Base-by-base conservation (phyloP, 192 early-diverging fungal species). In the Irineochytrium annulatum region DNA sequence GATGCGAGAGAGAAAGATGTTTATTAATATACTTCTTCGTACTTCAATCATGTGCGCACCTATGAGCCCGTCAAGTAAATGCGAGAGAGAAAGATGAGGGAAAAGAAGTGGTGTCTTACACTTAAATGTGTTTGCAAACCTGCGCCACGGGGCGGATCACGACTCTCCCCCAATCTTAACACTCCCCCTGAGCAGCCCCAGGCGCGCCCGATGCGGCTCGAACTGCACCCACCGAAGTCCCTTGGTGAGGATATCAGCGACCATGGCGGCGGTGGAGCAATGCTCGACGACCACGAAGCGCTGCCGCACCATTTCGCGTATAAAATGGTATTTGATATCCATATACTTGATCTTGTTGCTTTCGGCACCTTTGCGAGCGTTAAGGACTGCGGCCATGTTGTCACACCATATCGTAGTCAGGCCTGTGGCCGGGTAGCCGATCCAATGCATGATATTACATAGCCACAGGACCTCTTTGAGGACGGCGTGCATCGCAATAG, bases 381-480 rank as follows among this genome's bases (percentile, higher is more conserved):
- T 33, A 16, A 16, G 3, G 53, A 55, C 17, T 8, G 27, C 24
- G 13, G 11, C 30, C 31, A 11, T 3, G 31, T 55, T 55, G 31
- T 55, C 53, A 32, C 53, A 26, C 3, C 24, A 27, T 17, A 55
- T 13, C 22, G 24, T 29, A 20, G 22, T 27, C 4, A 31, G 53
- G 4, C 27, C 24, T 22, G 19, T 3, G 11, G 13, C 17, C 3
- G 26, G 26, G 32, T 39, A 41, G 8, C 37, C 55, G 34, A 57
- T 27, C n/a, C 39, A 34, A 11, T 3, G 22, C 3, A 3, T 11
- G 31, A 57, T 34, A 27, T 39, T 34, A 16, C 59, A 17, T 13
- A 54, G 26, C 59, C 59, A 60, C 16, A 51, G 49, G 28, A 30
- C 30, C 16, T 60, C 43, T 30, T 46, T 48, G 6, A 44, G 13